These are phyloP conservation scores for Pichia sp. DNA, from an alignment of 1,139 yeast species.

Conservation along the genomic window DNA sequence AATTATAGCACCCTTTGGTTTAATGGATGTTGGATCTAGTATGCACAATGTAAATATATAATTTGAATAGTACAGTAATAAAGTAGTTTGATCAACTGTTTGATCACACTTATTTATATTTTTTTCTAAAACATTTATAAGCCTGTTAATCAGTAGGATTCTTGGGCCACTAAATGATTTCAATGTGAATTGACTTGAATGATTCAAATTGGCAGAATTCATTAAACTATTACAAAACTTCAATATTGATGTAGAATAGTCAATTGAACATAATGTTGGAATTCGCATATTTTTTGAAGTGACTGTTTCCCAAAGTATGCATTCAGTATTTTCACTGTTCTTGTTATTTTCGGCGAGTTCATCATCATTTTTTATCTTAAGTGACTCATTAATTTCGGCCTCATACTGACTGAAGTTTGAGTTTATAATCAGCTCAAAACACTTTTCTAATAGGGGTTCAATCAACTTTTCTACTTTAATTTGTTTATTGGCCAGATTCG, in stretches of 20 bases:
- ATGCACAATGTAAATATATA: conserved; percentile 18
- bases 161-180: conserved; percentile 17
- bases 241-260: conserved; percentile 18
- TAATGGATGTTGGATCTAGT: background rate
- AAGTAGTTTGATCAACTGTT: background rate
- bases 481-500: background rate
- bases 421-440: conserved; percentile 16
- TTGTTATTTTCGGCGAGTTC: too few species aligned
- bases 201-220: conserved; percentile 17
- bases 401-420: conserved; percentile 3
- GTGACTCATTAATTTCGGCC: background rate
- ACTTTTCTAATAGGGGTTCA: conserved; percentile 14
- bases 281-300: conserved; percentile 3
- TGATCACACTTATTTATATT: background rate
- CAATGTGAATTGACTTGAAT: conserved; percentile 22
- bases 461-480: conserved; percentile 11
- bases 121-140: conserved; percentile 8
- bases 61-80: conserved; percentile 23
- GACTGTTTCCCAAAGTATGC: conserved; percentile 12
- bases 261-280: conserved; percentile 22
- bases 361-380: conserved; percentile 12
- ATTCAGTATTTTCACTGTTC: conserved; percentile 3
- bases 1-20: conserved; percentile 4
- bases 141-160: conserved; percentile 13
- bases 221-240: conserved; percentile 15